Percentiles rank a stretch among this genome's conserved stretches.
Evolutionary conservation across 2,329 filamentous ascomycete genomes (phyloP).

Genomic region (Pseudogymnoascus sp.): DNA sequence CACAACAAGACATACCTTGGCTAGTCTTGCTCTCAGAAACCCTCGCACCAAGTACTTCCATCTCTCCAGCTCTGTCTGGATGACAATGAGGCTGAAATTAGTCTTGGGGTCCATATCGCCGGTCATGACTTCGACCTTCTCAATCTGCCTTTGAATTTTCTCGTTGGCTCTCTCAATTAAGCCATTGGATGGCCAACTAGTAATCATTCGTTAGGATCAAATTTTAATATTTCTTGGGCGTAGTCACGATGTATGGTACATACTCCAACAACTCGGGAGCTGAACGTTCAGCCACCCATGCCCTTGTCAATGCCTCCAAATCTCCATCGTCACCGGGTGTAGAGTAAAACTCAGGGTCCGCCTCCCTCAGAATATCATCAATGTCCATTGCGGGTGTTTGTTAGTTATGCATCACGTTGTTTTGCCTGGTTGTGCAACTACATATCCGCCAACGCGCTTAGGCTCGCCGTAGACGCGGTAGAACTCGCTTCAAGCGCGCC

Average conservation of each 20-base stretch:
- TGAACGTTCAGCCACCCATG: slow-evolving; percentile 87
- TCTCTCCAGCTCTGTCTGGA: slow-evolving; percentile 92
- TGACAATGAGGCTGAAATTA: slow-evolving; percentile 88
- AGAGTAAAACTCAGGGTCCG: slow-evolving; percentile 52
- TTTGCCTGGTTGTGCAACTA: neutral
- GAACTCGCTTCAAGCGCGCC: neutral
- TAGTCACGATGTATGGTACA: slow-evolving; percentile 21
- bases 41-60: slow-evolving; percentile 87
- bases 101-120: slow-evolving; percentile 81
- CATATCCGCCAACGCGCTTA: neutral
- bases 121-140: slow-evolving; percentile 67
- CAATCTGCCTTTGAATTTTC: slow-evolving; percentile 62
- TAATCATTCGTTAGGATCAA: neutral
- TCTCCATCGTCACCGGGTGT: slow-evolving; percentile 45
- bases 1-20: slow-evolving; percentile 54
- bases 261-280: slow-evolving; percentile 84
- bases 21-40: slow-evolving; percentile 74
- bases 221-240: slow-evolving; percentile 11
- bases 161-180: slow-evolving; percentile 78
- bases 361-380: slow-evolving; percentile 69
- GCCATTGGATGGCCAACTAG: slow-evolving; percentile 57
- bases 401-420: slow-evolving; percentile 2
- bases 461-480: neutral
- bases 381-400: slow-evolving; percentile 56
- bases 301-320: slow-evolving; percentile 80